Base-by-base conservation (phyloP, 805 yeast genomes). In the Wickerhamiella shivajii region DNA sequence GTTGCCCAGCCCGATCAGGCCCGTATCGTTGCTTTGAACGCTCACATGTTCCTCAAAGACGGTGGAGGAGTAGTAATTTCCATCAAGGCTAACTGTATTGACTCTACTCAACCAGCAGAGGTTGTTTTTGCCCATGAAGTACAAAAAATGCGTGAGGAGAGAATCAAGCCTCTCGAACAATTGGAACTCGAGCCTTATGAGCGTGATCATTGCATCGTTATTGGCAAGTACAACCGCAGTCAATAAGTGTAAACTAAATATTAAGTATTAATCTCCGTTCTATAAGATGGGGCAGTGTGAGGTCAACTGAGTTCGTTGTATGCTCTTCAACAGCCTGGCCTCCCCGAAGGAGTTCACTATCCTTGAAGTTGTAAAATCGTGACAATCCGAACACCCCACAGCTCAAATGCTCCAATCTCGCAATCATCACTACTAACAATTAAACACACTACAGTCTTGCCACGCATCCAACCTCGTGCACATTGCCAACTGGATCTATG, bases 1-100 rank as follows among this genome's bases (percentile, higher is more conserved):
- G 98, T 90, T 59, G 98, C 98, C 47, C 98, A 90, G 69, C 98
- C 98, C 27, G 98, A 90, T 67, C 98, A 90, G 69, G 98, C 98
- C 50, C 92, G 98, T 78, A 90, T 90, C 59, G 87, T 90, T 60
- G 98, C 97, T 34, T 74, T 90, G 59, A 90, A 90, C 74, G 77
- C 97, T 38, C 98, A 90, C 64, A 69, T 87, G 72, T 90, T 90
- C 78, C 72, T 90, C 59, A 90, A 90, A 64, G 96, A 90, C 63
- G 84, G 77, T 64, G 98, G 98, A 65, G 93, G 94, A 59, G 98
- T 90, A 47, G 90, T 90, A 45, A 90, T 90, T 56, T 87, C 97
- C 53, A 90, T 90, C 66, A 90, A 90, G 74, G 98, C 98, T 53
- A 90, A 90, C 84, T 90, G 98, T 83, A 90, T 90, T 61, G 98